Conservation (phyloP, 75 land plant species). For the Picea sitchensis region DNA sequence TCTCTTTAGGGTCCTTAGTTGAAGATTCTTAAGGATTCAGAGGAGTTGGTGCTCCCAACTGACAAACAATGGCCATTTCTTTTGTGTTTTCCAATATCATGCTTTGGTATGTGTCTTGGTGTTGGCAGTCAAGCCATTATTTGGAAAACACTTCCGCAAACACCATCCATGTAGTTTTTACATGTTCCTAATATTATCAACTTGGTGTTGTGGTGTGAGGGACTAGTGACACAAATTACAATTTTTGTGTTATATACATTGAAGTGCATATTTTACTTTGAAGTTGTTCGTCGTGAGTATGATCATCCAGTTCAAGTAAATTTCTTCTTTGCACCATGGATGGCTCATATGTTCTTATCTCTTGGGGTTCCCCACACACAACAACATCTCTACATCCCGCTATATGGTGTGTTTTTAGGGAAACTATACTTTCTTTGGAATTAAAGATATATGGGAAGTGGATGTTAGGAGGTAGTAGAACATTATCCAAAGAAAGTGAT, state of each 20-base stretch:
- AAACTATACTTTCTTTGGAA: constrained; percentile 53
- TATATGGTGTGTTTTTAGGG: constrained; percentile 66
- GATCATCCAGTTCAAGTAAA: constrained; percentile 79
- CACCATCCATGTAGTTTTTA: constrained; percentile 21
- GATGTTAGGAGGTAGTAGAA: constrained; percentile 48
- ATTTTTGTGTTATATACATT: no score
- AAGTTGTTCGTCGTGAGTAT: constrained; percentile 58
- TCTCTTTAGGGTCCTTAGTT: constrained; percentile 81
- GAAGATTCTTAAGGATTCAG: constrained; percentile 29
- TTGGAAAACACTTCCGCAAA: constrained; percentile 63
- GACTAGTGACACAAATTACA: no score
- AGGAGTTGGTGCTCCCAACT: constrained; percentile 38
- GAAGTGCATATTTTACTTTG: no score
- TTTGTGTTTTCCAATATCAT: constrained; percentile 65
- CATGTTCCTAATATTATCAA: no score
- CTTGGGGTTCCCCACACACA: no score
- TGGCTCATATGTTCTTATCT: no score
- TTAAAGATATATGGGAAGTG: constrained; percentile 70
- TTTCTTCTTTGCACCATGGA: constrained; percentile 71
- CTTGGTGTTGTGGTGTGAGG: no score
- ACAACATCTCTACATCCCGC: constrained; percentile 1
- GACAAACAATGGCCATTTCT: constrained; percentile 83
- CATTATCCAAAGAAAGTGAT: constrained; percentile 29
- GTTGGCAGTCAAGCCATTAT: constrained; percentile 63
- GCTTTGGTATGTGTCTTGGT: constrained; percentile 43